Evolutionary conservation across 2,329 filamentous ascomycete genomes (phyloP), one percentile per base, ranked within the genome.

Genomic region (Xylaria sp.): DNA sequence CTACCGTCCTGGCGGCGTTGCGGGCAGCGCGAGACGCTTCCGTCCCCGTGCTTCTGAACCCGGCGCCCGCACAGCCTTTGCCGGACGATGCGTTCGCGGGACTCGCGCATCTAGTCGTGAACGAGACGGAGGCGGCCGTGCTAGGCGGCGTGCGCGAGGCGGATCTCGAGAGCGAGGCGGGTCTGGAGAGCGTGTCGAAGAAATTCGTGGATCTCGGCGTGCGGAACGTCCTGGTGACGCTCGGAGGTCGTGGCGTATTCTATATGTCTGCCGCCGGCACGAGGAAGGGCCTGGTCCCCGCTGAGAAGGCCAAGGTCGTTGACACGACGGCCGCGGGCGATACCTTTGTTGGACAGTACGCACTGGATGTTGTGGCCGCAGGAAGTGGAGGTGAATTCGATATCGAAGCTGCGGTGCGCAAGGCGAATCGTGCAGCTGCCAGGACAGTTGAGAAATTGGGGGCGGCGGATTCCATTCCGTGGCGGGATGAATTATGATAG

Each of bases 241-340:
- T 98, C 0, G 95, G 95, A 0, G 88, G 89, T 0, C 88, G 92
- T 68, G 94, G 94, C n/a, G 91, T 91, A 32, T 93, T 89, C 78
- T 93, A 87, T 77, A 83, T 85, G 63, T 87, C 84, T 23, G 81
- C 79, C 37, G 47, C 73, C 51, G 73, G 70, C 2, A 80, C 79
- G 27, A 75, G 74, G 51, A 83, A 82, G 61, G 85, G 83, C 1
- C 76, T 89, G 71, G 80, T 94, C 4, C 79, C 82, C 2, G 93
- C 92, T 0, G 85, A 88, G 70, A 91, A 92, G 79, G 91, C 93
- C 3, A 81, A 79, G 23, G 95, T 98, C 1, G 89, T 98, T 4
- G 95, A 98, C 79, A 98, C 95, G 0, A 98, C 95, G 8, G 95
- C 92, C 1, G 96, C 96, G 5, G 95, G 95, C 0, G 95, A 98